Evolutionary conservation across 352 stramenopile species (phyloP), one percentile per base, ranked within the genome.

Genomic region (Phytophthora quininea): DNA sequence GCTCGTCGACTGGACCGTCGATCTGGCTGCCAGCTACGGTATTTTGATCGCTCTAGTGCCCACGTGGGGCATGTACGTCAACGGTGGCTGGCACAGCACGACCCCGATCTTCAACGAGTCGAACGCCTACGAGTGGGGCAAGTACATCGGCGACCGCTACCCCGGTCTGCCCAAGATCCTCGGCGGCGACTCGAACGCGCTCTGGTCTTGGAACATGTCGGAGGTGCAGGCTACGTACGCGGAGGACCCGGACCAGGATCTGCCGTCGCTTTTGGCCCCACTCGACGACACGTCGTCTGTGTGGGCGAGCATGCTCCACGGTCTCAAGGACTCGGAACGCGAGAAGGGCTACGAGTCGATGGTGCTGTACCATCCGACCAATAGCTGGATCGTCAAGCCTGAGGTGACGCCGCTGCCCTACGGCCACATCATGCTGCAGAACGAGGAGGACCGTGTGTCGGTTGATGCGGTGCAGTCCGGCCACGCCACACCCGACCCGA

Each of bases 11-110:
- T 74, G 67, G 62, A 58, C 67, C 0, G 52, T 60, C 1, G 67
- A 71, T 6, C 52, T 64, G 6, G 67, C 61, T 12, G 67, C 67
- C 1, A 74, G 67, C n/a, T 71, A 71, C 42, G 67, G 67, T 31
- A 71, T 74, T 31, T n/a, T 71, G 12, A 55, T 71, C 0, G 61
- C 47, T 5, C 29, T 71, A 1, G 64, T 71, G 6, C 58, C 58
- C 2, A 57, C 58, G 3, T 71, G 58, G 58, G 58, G 58, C 10
- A 61, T 53, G 24, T 65, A 48, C 37, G 37, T 65, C 19, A 65
- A 42, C 31, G 62, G 62, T 11, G 49, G 54, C 0, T 62, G 52
- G 42, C 60, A 68, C 35, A 29, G 42, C 29, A 61, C 29, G 9
- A 19, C 51, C 19, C 54, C 46, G 2, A 54, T 69, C 19, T 69